Base-by-base conservation (phyloP, 352 stramenopile species). In the Globisporangium acanthophoron region DNA sequence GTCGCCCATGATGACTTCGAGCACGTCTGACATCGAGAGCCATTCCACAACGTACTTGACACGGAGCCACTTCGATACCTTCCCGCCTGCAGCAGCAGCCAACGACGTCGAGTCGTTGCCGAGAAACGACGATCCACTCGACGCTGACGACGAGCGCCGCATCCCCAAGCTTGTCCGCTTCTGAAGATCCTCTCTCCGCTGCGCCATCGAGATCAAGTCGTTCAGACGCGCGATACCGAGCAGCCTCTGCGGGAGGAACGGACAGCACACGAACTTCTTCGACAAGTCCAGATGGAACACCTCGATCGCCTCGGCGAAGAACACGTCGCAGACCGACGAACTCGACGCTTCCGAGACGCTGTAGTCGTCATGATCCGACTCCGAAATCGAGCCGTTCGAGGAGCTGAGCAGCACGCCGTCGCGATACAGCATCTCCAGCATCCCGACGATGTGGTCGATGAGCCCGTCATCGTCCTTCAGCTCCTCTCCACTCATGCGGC, bases 221-320 rank as follows among this genome's bases (percentile, higher is more conserved):
- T 81, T 88, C 51, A 94, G 63, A 4, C 85, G 81, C 18, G 76
- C 73, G 45, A 96, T 73, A 18, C 86, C 84, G 3, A 86, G 64
- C 11, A 96, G 65, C 20, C 85, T 74, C 58, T 93, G 84, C 0
- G 71, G 71, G 40, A 96, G 69, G 54, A 87, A 94, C 18, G 84
- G 86, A 48, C 86, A 96, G 58, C 86, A 94, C 35, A 96, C 82
- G 57, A 87, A 87, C 65, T 88, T 90, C 58, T 93, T 92, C 13
- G 84, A 82, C n/a, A 94, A 46, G 54, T 94, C 79, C 59, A 96
- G 73, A 62, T 91, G 78, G 39, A 93, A 90, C 29, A 92, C 68
- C 52, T 96, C 86, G 61, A 91, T 87, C 4, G 75, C 65, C 57
- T 95, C 78, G 18, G 80, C 78, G 65, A 92, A 90, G 54, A 73